Conservation (phyloP, 2,329 filamentous ascomycete species). For the Setomelanomma holmii region DNA sequence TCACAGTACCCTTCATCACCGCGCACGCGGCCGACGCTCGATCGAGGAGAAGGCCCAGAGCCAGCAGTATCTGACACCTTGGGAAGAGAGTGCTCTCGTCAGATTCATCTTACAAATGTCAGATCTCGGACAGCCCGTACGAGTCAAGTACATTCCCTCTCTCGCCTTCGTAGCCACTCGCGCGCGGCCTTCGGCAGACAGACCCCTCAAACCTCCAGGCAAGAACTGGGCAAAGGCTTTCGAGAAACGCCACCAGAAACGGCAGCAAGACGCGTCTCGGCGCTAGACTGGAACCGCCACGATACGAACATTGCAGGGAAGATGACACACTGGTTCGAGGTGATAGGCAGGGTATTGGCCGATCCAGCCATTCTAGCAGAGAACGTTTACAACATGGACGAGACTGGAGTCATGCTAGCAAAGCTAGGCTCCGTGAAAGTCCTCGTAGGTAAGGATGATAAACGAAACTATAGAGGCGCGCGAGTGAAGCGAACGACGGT, state of each 20-base stretch:
- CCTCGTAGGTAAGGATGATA: too few species aligned
- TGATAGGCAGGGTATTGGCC: too few species aligned
- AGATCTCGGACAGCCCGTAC: conserved; percentile 19
- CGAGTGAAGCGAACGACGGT: too few species aligned
- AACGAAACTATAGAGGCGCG: too few species aligned
- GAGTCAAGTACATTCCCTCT: conserved; percentile 22
- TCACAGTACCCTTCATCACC: conserved; percentile 29
- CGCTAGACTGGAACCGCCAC: conserved; percentile 27
- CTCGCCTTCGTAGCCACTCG: conserved; percentile 19
- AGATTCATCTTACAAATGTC: conserved; percentile 22
- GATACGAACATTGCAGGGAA: too few species aligned
- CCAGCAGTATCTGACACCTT: conserved; percentile 36
- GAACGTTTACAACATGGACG: too few species aligned
- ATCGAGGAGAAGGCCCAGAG: conserved; percentile 34
- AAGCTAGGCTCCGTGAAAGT: too few species aligned
- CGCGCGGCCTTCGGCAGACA: conserved; percentile 12
- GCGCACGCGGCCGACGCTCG: conserved; percentile 37
- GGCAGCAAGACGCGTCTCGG: conserved; percentile 10
- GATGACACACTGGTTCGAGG: too few species aligned
- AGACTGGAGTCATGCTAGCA: too few species aligned
- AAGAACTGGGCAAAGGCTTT: conserved; percentile 9
- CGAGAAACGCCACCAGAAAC: conserved; percentile 36
- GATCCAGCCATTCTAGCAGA: too few species aligned
- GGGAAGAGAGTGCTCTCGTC: conserved; percentile 36
- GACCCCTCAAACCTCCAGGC: conserved; percentile 15